These are phyloP conservation scores for Camellia japonica DNA, from an alignment of 148 eudicot species.

Conservation along the genomic window DNA sequence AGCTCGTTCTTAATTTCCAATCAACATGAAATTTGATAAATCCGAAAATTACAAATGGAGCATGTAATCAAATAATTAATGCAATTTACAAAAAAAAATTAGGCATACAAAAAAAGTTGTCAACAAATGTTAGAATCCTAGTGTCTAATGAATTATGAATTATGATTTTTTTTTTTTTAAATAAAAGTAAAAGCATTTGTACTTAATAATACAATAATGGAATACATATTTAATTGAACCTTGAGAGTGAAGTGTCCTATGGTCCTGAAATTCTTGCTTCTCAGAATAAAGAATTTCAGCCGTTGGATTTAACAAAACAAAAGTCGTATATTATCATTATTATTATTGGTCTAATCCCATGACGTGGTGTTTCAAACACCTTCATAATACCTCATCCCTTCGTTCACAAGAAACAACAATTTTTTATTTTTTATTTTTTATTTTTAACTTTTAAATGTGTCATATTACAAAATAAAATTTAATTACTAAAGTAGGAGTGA, in stretches of 20 bases:
- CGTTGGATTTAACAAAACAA: constrained; percentile 19
- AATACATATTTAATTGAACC: constrained; percentile 28
- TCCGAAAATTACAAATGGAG: no score
- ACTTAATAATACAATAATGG: not conserved
- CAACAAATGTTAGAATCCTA: no score
- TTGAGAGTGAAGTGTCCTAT: constrained; percentile 13
- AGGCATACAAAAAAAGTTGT: no score
- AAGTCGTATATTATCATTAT: constrained; percentile 11
- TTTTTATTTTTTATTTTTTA: no score
- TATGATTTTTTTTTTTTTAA: not conserved
- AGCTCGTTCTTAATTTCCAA: no score
- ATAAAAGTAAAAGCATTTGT: not conserved
- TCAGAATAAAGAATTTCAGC: constrained; percentile 10
- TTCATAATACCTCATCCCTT: constrained; percentile 23
- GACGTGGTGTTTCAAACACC: not conserved
- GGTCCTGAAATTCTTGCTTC: constrained; percentile 11
- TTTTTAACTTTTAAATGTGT: not conserved
- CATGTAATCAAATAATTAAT: no score
- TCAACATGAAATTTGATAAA: no score
- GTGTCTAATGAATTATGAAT: no score
- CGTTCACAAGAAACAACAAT: constrained; percentile 23
- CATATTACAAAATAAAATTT: constrained; percentile 3
- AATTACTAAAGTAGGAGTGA: constrained; percentile 20
- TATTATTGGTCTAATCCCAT: no score
- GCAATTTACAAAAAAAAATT: no score